Conservation (phyloP, 164 flowering plant genomes). For the Santalum album region DNA sequence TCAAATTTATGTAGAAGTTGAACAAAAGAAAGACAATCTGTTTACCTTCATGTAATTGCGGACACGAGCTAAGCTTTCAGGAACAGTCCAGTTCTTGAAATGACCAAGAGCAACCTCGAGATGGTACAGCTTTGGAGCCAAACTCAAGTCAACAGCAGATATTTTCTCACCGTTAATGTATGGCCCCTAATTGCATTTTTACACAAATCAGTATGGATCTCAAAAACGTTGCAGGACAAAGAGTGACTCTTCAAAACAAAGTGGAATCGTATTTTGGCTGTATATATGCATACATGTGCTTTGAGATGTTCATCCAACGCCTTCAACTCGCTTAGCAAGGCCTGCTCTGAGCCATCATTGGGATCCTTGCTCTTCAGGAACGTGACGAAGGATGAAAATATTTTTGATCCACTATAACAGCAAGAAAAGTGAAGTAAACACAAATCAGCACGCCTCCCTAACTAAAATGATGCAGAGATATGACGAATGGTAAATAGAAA, state of each 20-base stretch:
- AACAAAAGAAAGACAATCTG: neutral
- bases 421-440: neutral
- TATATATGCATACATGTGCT: slow-evolving; percentile 42
- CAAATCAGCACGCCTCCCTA: neutral
- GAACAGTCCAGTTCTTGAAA: slow-evolving; percentile 72
- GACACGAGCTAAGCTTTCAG: slow-evolving; percentile 45
- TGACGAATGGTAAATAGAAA: too few relatives aligned
- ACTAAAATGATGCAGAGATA: too few relatives aligned
- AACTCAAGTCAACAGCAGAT: slow-evolving; percentile 70
- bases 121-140: slow-evolving; percentile 91
- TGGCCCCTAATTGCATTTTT: slow-evolving; percentile 52
- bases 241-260: neutral
- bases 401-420: slow-evolving; percentile 62
- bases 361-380: slow-evolving; percentile 90
- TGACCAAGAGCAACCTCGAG: slow-evolving; percentile 73
- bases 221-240: too few relatives aligned
- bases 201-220: neutral
- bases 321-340: slow-evolving; percentile 58
- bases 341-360: slow-evolving; percentile 77
- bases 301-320: slow-evolving; percentile 86
- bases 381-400: slow-evolving; percentile 53
- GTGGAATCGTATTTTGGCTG: neutral
- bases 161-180: slow-evolving; percentile 71
- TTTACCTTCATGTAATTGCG: slow-evolving; percentile 52
- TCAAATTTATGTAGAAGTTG: too few relatives aligned